Percentiles rank a stretch among this genome's conserved stretches.
These are phyloP conservation scores for Puccinia triticina DNA, from an alignment of 1,284 basidiomycete species.

Conservation along the genomic window DNA sequence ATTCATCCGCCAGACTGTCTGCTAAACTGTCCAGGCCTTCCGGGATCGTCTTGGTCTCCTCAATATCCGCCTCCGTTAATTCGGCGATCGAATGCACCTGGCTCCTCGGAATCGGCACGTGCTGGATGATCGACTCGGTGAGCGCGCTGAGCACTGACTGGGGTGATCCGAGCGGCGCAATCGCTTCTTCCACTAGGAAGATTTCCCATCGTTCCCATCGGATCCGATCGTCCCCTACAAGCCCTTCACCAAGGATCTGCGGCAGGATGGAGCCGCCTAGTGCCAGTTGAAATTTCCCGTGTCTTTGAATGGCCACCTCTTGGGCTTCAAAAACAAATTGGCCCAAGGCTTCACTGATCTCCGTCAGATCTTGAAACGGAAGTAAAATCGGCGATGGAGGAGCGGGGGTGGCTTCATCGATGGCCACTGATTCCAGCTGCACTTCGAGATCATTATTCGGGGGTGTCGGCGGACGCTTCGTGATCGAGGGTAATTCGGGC, in stretches of 20 bases:
- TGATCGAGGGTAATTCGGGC: conserved; percentile 36
- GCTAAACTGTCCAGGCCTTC: conserved; percentile 42
- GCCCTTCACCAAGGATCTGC: conserved; percentile 26
- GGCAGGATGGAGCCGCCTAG: conserved; percentile 29
- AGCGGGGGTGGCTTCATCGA: conserved; percentile 13
- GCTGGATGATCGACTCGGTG: conserved; percentile 35
- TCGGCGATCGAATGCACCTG: conserved; percentile 45
- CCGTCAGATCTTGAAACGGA: conserved; percentile 39
- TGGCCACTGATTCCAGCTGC: neutral
- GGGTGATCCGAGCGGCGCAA: conserved; percentile 38
- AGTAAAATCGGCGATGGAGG: conserved; percentile 45
- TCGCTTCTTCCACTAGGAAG: conserved; percentile 48
- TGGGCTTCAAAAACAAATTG: conserved; percentile 51
- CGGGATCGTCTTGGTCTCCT: conserved; percentile 26
- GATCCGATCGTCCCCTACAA: conserved; percentile 40
- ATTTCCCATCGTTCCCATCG: conserved; percentile 42
- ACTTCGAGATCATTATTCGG: conserved; percentile 8
- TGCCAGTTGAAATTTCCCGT: conserved; percentile 39
- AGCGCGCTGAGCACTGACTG: conserved; percentile 29
- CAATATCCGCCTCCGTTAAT: conserved; percentile 26
- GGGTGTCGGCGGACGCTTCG: conserved; percentile 35
- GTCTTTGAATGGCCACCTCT: conserved; percentile 48
- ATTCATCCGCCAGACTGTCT: conserved; percentile 47
- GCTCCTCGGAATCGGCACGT: conserved; percentile 44
- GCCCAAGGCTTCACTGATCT: conserved; percentile 45